Evolutionary conservation across 176 grass and related monocot species (phyloP).

Genomic region (Urochloa ruziziensis): DNA sequence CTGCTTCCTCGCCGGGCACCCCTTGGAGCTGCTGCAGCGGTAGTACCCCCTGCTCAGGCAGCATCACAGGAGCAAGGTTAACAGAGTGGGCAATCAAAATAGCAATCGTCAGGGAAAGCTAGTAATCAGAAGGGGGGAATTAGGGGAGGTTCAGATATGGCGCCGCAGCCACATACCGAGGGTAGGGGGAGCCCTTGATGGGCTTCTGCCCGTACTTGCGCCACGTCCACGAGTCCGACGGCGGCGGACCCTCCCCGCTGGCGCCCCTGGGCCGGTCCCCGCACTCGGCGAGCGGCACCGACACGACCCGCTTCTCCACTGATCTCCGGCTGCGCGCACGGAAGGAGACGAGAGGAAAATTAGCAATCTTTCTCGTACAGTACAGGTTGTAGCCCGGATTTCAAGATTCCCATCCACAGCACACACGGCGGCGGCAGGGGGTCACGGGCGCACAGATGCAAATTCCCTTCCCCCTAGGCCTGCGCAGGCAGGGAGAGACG

Average conservation of each 20-base stretch:
- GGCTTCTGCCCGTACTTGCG: slow-evolving; percentile 99
- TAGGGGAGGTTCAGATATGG: neutral
- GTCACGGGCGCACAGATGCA: slow-evolving; percentile 12
- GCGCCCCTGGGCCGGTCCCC: slow-evolving; percentile 57
- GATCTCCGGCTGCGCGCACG: slow-evolving; percentile 62
- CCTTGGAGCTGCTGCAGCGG: slow-evolving; percentile 91
- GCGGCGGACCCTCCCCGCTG: slow-evolving; percentile 84
- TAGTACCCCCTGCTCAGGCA: slow-evolving; percentile 66
- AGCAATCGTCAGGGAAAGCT: neutral
- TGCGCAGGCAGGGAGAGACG: neutral
- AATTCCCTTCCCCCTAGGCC: neutral
- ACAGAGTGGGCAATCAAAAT: neutral
- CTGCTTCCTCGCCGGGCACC: slow-evolving; percentile 92
- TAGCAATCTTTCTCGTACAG: no score
- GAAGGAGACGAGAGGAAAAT: neutral
- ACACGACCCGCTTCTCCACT: slow-evolving; percentile 88
- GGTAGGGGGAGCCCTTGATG: slow-evolving; percentile 97
- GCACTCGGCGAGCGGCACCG: slow-evolving; percentile 65
- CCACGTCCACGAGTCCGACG: slow-evolving; percentile 98
- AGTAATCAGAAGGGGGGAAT: neutral
- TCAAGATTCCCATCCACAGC: neutral
- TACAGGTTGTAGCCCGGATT: neutral
- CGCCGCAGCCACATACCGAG: slow-evolving; percentile 39
- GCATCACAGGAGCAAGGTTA: neutral
- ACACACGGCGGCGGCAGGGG: neutral